A percentile compares a stretch with the other conserved stretches of the same genome.
phyloP scores from a whole-genome alignment of 2,329 filamentous ascomycete genomes.

The Fusarium nurragi region DNA sequence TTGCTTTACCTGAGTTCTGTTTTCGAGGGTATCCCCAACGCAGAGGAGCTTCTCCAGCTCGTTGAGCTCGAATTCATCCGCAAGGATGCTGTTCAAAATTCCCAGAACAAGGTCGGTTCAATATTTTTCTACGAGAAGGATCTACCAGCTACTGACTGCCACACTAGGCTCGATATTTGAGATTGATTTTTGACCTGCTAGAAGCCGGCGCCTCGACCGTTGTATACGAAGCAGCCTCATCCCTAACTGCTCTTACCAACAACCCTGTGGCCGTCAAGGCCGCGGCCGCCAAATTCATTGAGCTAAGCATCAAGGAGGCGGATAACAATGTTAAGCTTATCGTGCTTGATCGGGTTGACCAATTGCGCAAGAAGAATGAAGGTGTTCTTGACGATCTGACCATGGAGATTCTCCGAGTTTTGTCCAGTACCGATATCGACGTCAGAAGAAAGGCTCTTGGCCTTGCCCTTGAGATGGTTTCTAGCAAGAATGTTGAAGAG shows the following conservation, averaged over 20 bases:
- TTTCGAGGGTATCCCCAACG: slow-evolving; percentile 93
- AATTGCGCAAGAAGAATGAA: slow-evolving; percentile 86
- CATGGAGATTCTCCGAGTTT: slow-evolving; percentile 95
- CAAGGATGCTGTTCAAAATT: slow-evolving; percentile 94
- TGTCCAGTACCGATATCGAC: slow-evolving; percentile 95
- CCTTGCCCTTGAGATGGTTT: slow-evolving; percentile 96
- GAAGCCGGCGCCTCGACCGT: slow-evolving; percentile 95
- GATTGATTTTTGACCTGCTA: slow-evolving; percentile 94
- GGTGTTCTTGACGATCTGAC: slow-evolving; percentile 91
- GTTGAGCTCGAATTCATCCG: slow-evolving; percentile 97
- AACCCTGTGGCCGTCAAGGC: slow-evolving; percentile 99
- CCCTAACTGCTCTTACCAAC: slow-evolving; percentile 89
- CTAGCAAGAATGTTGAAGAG: slow-evolving; percentile 98
- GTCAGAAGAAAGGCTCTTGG: slow-evolving; percentile 90
- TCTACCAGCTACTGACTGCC: slow-evolving; percentile 42
- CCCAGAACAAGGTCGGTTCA: slow-evolving; percentile 83
- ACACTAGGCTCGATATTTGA: slow-evolving; percentile 81
- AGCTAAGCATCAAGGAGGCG: slow-evolving; percentile 95
- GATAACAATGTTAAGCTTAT: slow-evolving; percentile 99
- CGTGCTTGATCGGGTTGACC: slow-evolving; percentile 91
- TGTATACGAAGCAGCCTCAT: slow-evolving; percentile 96
- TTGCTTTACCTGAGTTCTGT: slow-evolving; percentile 86
- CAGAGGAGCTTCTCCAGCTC: slow-evolving; percentile 91
- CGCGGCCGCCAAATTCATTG: slow-evolving; percentile 94
- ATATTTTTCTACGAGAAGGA: background rate